Conservation (phyloP, 2,329 filamentous ascomycete genomes). For the Ascochyta rabiei region DNA sequence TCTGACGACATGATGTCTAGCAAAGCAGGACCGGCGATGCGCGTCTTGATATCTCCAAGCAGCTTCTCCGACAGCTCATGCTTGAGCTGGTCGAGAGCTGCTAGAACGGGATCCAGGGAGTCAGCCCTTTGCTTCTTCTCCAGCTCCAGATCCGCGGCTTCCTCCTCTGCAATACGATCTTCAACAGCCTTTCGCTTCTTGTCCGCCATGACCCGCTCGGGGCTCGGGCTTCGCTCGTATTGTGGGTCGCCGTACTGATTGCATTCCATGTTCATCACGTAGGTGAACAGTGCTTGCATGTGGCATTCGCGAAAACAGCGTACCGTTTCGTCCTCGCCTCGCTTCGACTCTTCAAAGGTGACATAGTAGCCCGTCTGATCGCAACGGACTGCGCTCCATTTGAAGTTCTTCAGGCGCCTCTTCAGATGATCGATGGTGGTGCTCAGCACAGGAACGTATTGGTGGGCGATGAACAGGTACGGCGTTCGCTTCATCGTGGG, state of each 20-base stretch:
- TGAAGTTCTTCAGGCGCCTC: slow-evolving; percentile 83
- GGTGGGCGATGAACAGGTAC: slow-evolving; percentile 88
- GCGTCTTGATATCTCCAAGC: slow-evolving; percentile 84
- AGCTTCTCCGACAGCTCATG: slow-evolving; percentile 85
- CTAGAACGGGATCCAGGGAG: slow-evolving; percentile 86
- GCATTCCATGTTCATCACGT: slow-evolving; percentile 89
- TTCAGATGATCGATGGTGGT: slow-evolving; percentile 89
- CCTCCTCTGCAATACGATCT: slow-evolving; percentile 71
- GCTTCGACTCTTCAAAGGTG: slow-evolving; percentile 79
- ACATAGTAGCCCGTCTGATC: slow-evolving; percentile 91
- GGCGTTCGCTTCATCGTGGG: slow-evolving; percentile 76
- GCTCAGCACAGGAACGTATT: slow-evolving; percentile 83
- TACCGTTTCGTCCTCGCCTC: slow-evolving; percentile 79
- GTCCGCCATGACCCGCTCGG: slow-evolving; percentile 55
- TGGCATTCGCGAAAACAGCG: slow-evolving; percentile 80
- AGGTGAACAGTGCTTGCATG: slow-evolving; percentile 86
- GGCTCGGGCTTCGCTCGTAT: slow-evolving; percentile 62
- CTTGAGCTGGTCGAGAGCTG: slow-evolving; percentile 79
- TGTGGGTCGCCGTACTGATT: slow-evolving; percentile 71
- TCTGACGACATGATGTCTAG: slow-evolving; percentile 82
- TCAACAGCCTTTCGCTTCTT: slow-evolving; percentile 68
- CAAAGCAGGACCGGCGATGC: slow-evolving; percentile 80
- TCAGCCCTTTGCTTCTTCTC: slow-evolving; percentile 87
- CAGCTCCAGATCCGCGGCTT: slow-evolving; percentile 82
- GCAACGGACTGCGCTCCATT: slow-evolving; percentile 79